Percentiles rank a stretch among this genome's conserved stretches.
These are phyloP conservation scores for Epichloe festucae DNA, from an alignment of 2,329 filamentous ascomycete genomes.

Conservation along the genomic window DNA sequence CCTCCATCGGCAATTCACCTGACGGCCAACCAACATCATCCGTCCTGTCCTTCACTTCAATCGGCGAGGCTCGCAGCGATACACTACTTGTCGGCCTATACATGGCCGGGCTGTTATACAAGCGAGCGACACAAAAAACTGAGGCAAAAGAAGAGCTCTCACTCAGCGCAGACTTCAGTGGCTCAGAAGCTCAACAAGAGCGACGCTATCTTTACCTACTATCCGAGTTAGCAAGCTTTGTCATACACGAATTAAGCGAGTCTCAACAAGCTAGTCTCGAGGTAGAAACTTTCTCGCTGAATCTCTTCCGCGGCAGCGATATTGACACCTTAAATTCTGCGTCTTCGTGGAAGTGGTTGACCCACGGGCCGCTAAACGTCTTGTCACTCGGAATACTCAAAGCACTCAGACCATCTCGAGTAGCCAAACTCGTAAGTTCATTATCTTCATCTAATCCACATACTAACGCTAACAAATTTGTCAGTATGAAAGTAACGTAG, in stretches of 20 bases:
- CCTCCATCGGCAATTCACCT: conserved; percentile 6
- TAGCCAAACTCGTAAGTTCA: conserved; percentile 22
- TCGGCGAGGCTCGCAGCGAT: conserved; percentile 20
- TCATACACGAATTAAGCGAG: conserved; percentile 24
- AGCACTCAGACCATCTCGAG: conserved; percentile 20
- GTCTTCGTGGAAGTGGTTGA: conserved; percentile 20
- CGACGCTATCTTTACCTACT: conserved; percentile 24
- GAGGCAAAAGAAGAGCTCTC: conserved; percentile 12
- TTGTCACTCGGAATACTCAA: conserved; percentile 28
- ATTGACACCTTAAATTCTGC: not conserved
- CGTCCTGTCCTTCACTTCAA: conserved; percentile 7
- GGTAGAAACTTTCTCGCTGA: conserved; percentile 21
- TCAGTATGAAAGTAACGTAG: conserved; percentile 25
- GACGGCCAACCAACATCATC: conserved; percentile 1
- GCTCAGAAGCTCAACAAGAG: conserved; percentile 14
- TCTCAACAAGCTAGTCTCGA: conserved; percentile 21
- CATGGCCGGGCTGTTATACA: conserved; percentile 27
- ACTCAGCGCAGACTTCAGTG: conserved; percentile 21
- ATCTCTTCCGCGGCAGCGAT: conserved; percentile 23
- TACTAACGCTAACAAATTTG: conserved; percentile 2
- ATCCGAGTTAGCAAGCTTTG: conserved; percentile 23
- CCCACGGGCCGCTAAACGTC: conserved; percentile 17
- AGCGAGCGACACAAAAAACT: conserved; percentile 21
- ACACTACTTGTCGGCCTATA: conserved; percentile 27
- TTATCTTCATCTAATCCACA: not conserved